Percentiles rank a stretch among this genome's conserved stretches.
Conservation (phyloP, 768 basidiomycete species). For the Termitomyces titanicus region DNA sequence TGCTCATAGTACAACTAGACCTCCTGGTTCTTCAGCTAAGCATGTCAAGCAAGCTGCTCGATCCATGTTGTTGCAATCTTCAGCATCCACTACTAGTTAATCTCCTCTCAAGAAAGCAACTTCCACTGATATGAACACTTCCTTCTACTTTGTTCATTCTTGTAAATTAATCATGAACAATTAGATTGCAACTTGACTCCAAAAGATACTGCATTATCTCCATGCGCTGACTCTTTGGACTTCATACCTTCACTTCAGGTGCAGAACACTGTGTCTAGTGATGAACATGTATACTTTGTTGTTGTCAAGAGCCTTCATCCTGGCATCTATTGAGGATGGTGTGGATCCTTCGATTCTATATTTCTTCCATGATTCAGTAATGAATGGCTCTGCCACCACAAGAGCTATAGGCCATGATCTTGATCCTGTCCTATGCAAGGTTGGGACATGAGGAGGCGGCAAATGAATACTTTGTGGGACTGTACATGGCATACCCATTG, state of each 20-base stretch:
- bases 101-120: too few relatives aligned
- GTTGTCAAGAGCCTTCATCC: not conserved
- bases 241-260: not conserved
- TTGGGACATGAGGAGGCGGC: too few relatives aligned
- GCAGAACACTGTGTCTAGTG: not conserved
- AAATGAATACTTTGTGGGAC: too few relatives aligned
- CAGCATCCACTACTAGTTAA: not conserved
- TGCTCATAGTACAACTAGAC: not conserved
- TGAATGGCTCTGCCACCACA: not conserved
- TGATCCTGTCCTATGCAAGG: too few relatives aligned
- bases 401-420: not conserved
- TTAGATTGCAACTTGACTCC: too few relatives aligned
- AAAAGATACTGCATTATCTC: too few relatives aligned
- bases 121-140: too few relatives aligned
- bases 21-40: not conserved
- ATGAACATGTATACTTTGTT: not conserved
- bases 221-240: too few relatives aligned
- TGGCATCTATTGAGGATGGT: not conserved
- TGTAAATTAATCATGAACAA: too few relatives aligned
- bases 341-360: not conserved
- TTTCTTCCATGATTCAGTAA: not conserved
- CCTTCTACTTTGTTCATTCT: too few relatives aligned
- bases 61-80: not conserved
- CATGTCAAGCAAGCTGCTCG: not conserved
- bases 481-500: too few relatives aligned